Conservation (phyloP, 2,329 filamentous ascomycete genomes). For the Didymellaceae sp. region DNA sequence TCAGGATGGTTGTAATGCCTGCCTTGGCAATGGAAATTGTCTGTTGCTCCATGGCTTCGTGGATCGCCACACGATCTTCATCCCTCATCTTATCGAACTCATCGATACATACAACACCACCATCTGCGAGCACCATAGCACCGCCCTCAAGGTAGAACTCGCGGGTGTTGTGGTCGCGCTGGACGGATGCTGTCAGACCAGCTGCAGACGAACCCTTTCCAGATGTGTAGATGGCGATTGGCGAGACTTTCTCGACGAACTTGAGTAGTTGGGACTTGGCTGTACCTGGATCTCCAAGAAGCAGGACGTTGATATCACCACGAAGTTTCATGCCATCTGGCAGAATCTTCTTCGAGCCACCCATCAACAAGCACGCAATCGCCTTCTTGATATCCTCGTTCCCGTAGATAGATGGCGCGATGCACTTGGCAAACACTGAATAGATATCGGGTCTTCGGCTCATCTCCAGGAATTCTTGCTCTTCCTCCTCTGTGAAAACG, state of each 20-base stretch:
- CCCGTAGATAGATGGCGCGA: slow-evolving; percentile 96
- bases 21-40: slow-evolving; percentile 99
- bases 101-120: slow-evolving; percentile 96
- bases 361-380: slow-evolving; percentile 90
- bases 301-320: slow-evolving; percentile 96
- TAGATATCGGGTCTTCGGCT: slow-evolving; percentile 93
- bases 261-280: slow-evolving; percentile 97
- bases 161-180: slow-evolving; percentile 86
- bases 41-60: slow-evolving; percentile 99
- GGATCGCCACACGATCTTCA: slow-evolving; percentile 95
- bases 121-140: slow-evolving; percentile 97
- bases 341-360: slow-evolving; percentile 95
- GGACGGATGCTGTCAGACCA: slow-evolving; percentile 95
- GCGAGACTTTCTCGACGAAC: slow-evolving; percentile 94
- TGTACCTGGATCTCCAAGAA: slow-evolving; percentile 96
- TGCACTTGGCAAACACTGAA: slow-evolving; percentile 85
- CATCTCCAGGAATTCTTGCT: slow-evolving; percentile 93
- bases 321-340: slow-evolving; percentile 97
- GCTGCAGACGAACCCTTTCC: slow-evolving; percentile 97
- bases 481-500: slow-evolving; percentile 90
- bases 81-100: slow-evolving; percentile 99
- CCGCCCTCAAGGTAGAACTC: slow-evolving; percentile 98
- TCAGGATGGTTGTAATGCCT: slow-evolving; percentile 97
- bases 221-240: slow-evolving; percentile 97
- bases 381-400: slow-evolving; percentile 97